Base-by-base conservation (phyloP, 2,329 filamentous ascomycete genomes). In the Setomelanomma holmii region DNA sequence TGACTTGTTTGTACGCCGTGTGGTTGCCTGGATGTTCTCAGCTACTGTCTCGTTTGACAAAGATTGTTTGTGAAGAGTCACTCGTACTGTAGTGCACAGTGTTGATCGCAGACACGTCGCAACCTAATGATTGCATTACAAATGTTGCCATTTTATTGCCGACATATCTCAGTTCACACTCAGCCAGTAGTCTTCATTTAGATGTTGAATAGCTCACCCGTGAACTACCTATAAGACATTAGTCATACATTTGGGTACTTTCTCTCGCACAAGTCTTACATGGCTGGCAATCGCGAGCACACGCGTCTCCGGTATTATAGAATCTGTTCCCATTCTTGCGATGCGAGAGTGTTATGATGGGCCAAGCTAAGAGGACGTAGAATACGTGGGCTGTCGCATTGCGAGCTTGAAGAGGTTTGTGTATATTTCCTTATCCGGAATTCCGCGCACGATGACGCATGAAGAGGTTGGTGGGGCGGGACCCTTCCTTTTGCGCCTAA, bases 101-200 rank as follows among this genome's bases (percentile, higher is more conserved):
- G 74, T 99, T 97, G 67, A 99, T 83, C 2, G 92, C 91, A 7
- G 92, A 89, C 5, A 97, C 93, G 68, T 99, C 93, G 71, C 92
- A 97, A 41, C 95, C 95, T 44, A 99, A 79, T 1, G 90, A 89
- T 75, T 99, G 93, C 83, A 99, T 89, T 61, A 93, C 91, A 71
- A 96, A 96, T 1, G 92, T 92, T 36, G 93, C 93, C 82, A 99
- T 96, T 68, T 93, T 96, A 75, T 99, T 99, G 45, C 95, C 95
- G 63, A 99, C 95, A 83, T 97, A 93, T 73, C 95, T 96, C 74
- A 45, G 44, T 40, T 30, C 24, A 19, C 36, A 17, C n/a, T 46
- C 41, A 73, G 69, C 56, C 44, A 51, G 20, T n/a, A 36, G 49
- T 30, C 36, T 21, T 7, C 16, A 24, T 12, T 36, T 30, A 41